Evolutionary conservation across 257 asterid species (phyloP).

Genomic region (Primulina tabacum): DNA sequence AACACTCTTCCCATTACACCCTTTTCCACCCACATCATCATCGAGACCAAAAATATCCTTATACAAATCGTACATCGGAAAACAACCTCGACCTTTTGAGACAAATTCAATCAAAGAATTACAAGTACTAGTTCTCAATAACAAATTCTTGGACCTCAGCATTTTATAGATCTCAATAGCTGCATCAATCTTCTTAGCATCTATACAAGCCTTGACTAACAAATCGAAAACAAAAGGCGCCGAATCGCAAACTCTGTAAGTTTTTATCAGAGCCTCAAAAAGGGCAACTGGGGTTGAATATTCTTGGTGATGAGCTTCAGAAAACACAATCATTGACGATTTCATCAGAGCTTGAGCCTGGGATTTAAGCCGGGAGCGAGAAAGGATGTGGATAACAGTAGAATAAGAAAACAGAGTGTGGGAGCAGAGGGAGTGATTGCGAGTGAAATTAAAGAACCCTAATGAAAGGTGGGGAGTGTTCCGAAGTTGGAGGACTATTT

Average conservation of each 20-base stretch:
- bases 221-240: constrained; percentile 90
- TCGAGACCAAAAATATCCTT: constrained; percentile 39
- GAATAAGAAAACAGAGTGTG: constrained; percentile 71
- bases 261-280: constrained; percentile 57
- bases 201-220: constrained; percentile 61
- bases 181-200: constrained; percentile 59
- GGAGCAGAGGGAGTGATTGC: constrained; percentile 55
- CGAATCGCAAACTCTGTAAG: constrained; percentile 71
- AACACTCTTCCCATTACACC: constrained; percentile 23
- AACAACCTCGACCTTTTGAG: constrained; percentile 53
- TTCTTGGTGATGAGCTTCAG: constrained; percentile 25
- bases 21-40: constrained; percentile 21
- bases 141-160: constrained; percentile 52
- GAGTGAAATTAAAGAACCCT: constrained; percentile 67
- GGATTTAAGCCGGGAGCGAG: constrained; percentile 59
- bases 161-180: constrained; percentile 47
- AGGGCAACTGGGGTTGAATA: constrained; percentile 32
- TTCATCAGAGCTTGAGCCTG: constrained; percentile 53
- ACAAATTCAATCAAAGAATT: constrained; percentile 69
- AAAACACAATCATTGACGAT: constrained; percentile 56
- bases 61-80: constrained; percentile 60
- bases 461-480: constrained; percentile 66
- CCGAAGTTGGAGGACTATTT: constrained; percentile 55
- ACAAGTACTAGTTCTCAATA: constrained; percentile 43
- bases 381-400: constrained; percentile 64